Evolutionary conservation across 2,329 filamentous ascomycete genomes (phyloP).

Genomic region (Neonectria punicea): DNA sequence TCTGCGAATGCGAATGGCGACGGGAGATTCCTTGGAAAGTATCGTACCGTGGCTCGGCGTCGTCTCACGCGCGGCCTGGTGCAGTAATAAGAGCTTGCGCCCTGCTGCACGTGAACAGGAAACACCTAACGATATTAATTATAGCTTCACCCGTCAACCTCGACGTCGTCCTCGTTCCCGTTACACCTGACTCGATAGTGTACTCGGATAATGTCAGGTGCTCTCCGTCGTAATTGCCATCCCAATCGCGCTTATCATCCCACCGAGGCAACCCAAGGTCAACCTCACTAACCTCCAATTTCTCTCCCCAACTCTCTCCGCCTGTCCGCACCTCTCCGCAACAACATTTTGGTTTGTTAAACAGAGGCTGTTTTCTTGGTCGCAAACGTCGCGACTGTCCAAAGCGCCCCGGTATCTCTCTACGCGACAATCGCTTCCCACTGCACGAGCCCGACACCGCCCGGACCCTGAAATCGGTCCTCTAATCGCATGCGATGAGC

Average conservation of each 20-base stretch:
- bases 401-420: background rate
- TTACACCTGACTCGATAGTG: conserved; percentile 14
- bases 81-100: background rate
- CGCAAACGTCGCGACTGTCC: conserved; percentile 7
- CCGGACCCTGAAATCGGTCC: background rate
- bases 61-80: background rate
- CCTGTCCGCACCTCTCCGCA: conserved; percentile 1
- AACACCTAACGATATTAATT: background rate
- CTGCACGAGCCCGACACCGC: background rate
- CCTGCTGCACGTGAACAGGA: background rate
- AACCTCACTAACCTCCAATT: conserved; percentile 3
- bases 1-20: too few relatives aligned
- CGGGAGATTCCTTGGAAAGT: background rate
- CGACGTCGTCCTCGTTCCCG: background rate
- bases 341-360: conserved; percentile 11
- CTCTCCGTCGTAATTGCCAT: conserved; percentile 15
- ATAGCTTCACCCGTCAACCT: background rate
- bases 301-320: conserved; percentile 15
- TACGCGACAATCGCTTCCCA: conserved; percentile 20
- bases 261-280: conserved; percentile 2
- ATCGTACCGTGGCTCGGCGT: background rate
- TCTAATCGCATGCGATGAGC: conserved; percentile 25
- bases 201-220: conserved; percentile 19
- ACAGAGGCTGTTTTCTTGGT: conserved; percentile 5
- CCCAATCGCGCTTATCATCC: conserved; percentile 37